A percentile compares a stretch with the other conserved stretches of the same genome.
These are phyloP conservation scores for Volvox carteri DNA, from an alignment of 163 green algal species.

Conservation along the genomic window DNA sequence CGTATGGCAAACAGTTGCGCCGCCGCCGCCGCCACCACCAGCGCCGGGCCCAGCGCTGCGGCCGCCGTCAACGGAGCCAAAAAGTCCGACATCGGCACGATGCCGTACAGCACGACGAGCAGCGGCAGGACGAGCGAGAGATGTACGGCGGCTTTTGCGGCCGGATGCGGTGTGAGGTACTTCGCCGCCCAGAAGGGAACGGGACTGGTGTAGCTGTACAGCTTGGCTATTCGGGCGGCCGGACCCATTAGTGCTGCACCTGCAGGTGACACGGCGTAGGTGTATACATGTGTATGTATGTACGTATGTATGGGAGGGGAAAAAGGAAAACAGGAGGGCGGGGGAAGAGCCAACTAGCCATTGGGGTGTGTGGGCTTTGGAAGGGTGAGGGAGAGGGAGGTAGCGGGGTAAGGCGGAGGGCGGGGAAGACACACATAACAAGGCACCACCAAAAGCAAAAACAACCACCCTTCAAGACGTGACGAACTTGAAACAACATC, in stretches of 20 bases:
- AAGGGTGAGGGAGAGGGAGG: too few species aligned
- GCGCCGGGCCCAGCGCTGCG: constrained; percentile 3
- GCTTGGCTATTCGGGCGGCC: background rate
- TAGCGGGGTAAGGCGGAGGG: too few species aligned
- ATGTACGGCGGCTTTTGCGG: background rate
- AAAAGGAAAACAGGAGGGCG: too few species aligned
- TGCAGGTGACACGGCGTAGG: background rate
- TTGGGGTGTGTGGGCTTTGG: too few species aligned
- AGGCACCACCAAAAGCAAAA: too few species aligned
- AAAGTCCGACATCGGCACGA: constrained; percentile 4
- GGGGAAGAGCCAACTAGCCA: too few species aligned
- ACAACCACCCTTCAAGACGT: too few species aligned
- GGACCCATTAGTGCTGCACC: background rate
- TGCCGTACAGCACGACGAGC: constrained; percentile 30
- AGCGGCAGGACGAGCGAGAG: background rate
- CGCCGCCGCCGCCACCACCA: constrained; percentile 19
- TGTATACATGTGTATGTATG: background rate
- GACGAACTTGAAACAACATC: too few species aligned
- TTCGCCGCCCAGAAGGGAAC: constrained; percentile 6
- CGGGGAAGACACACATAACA: too few species aligned
- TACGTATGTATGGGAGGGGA: background rate
- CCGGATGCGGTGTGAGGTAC: constrained; percentile 13
- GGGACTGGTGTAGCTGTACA: constrained; percentile 31
- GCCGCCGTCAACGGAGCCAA: background rate
- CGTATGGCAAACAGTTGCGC: constrained; percentile 14